phyloP scores from a whole-genome alignment of 129 eudicot genomes.

The Chrysanthemum seticuspe region DNA sequence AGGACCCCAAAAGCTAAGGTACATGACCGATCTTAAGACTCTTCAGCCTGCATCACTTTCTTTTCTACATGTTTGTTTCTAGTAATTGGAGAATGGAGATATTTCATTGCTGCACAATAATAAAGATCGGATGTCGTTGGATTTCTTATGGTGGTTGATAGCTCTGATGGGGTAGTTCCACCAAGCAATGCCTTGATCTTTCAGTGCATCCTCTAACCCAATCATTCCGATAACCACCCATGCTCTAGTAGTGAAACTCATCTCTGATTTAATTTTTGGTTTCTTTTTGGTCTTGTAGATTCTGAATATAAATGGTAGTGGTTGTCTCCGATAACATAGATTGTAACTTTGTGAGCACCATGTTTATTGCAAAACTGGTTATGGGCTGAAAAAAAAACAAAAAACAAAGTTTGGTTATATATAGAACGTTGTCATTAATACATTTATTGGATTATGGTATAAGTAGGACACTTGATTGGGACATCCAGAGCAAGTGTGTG shows the following conservation, averaged over 20 bases:
- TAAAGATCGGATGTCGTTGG: conserved; percentile 27
- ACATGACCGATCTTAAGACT: conserved; percentile 25
- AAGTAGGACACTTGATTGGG: too few species aligned
- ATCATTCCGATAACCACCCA: conserved; percentile 24
- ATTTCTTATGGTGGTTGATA: conserved; percentile 30
- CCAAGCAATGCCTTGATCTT: conserved; percentile 26
- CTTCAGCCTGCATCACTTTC: conserved; percentile 8
- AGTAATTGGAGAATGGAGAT: not conserved
- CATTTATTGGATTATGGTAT: too few species aligned
- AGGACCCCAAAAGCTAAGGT: conserved; percentile 30
- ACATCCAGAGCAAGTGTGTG: too few species aligned
- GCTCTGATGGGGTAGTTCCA: conserved; percentile 24
- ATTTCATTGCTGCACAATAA: conserved; percentile 25
- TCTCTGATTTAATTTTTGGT: not conserved
- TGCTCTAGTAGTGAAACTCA: conserved; percentile 10
- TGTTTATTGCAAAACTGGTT: too few species aligned
- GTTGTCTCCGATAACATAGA: too few species aligned
- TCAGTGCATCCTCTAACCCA: conserved; percentile 26
- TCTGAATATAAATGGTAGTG: too few species aligned
- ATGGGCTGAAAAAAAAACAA: too few species aligned
- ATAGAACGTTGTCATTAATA: too few species aligned
- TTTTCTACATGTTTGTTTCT: not conserved
- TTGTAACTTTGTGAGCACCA: too few species aligned
- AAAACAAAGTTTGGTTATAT: too few species aligned
- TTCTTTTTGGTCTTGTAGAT: too few species aligned